Evolutionary conservation across 805 yeast species (phyloP), one percentile per base, ranked within the genome.

Genomic region (Nakazawaea wickerhamii): DNA sequence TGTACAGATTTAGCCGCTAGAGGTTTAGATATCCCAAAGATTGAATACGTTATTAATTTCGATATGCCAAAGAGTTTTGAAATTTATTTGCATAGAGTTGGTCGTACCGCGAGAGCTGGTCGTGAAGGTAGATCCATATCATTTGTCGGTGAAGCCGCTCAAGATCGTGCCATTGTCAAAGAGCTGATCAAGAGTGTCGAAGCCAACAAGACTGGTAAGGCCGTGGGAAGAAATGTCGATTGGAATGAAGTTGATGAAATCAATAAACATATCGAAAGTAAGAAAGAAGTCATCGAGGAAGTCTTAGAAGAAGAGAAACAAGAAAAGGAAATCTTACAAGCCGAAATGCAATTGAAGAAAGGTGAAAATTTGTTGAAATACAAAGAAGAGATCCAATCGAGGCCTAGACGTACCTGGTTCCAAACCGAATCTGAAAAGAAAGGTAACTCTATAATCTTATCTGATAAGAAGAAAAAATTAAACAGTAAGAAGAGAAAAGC

Each of bases 61-160:
- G 99, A 93, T 58, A 87, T 93, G 95, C 99, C 99, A 39, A 86
- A 87, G 61, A 72, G 85, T 23, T 82, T 85, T 55, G 99, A 93
- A 51, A 76, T 91, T 30, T 93, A 93, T 62, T 70, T 93, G 55
- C 99, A 93, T 67, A 84, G 99, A 71, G 96, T 93, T 47, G 99
- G 99, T 65, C 86, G 99, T 75, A 93, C 98, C 43, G 99, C 99
- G 8, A 87, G 99, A 77, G 99, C 97, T 40, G 98, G 98, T 17
- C 79, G 98, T 65, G 87, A 85, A 41, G 99, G 99, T 74, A 77
- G 77, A 44, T 85, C 97, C 35, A 83, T 93, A 31, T 82, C 97
- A 2, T 80, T 93, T 63, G 99, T 93, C 11, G 97, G 98, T 14
- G 99, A 93, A 59, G 70, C 85, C 0, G 70, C 87, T n/a, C 76